A percentile compares a stretch with the other conserved stretches of the same genome.
Evolutionary conservation across 306 rosid genomes (phyloP).

Genomic region (Malus sieversii): DNA sequence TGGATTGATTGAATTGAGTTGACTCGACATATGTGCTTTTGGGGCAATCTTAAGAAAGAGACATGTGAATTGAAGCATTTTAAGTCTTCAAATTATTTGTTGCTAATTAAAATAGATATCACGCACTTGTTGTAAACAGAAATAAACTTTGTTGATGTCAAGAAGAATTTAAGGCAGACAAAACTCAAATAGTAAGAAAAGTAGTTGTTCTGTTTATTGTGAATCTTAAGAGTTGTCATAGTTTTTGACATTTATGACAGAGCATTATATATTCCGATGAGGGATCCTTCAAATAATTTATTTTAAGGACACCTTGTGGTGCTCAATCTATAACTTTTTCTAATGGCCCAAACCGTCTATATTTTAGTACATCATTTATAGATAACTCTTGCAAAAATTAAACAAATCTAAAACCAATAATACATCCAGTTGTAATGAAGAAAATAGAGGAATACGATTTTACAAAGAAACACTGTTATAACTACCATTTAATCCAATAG

Average conservation of each 20-base stretch:
- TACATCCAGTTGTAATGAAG: conserved; percentile 1
- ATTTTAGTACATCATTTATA: too few species aligned
- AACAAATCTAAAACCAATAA: too few species aligned
- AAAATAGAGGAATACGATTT: conserved; percentile 30
- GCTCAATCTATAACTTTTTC: neutral
- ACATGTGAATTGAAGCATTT: conserved; percentile 87
- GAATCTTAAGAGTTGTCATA: conserved; percentile 30
- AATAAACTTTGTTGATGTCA: conserved; percentile 91
- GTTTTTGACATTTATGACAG: conserved; percentile 8
- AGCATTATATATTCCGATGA: neutral
- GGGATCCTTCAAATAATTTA: too few species aligned
- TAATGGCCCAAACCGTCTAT: too few species aligned
- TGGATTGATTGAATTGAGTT: conserved; percentile 86
- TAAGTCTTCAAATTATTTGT: conserved; percentile 92
- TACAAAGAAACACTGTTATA: too few species aligned
- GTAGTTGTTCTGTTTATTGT: conserved; percentile 35
- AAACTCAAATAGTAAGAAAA: conserved; percentile 87
- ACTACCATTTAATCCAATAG: too few species aligned
- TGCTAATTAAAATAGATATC: conserved; percentile 60
- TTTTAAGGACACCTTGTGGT: neutral
- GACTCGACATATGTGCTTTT: conserved; percentile 92
- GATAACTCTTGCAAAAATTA: too few species aligned
- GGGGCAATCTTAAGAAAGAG: conserved; percentile 95
- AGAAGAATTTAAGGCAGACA: conserved; percentile 95
- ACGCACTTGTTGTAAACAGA: conserved; percentile 73